Percentiles rank a stretch among this genome's conserved stretches.
phyloP scores from a whole-genome alignment of 2,329 filamentous ascomycete genomes.

The Aspergillus sojae region DNA sequence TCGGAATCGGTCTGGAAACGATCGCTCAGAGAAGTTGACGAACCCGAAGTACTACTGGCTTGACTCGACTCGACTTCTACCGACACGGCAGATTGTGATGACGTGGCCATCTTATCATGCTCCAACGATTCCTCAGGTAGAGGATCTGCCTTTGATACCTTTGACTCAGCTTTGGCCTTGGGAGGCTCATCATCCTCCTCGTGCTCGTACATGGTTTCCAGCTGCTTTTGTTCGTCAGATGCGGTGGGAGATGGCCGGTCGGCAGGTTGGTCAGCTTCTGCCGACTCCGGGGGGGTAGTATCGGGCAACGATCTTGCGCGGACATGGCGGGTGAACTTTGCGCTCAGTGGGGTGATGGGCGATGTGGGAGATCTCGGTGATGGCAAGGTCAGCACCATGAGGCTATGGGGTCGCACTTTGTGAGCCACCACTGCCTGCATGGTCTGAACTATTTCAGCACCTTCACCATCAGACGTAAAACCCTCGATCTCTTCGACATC shows the following conservation, averaged over 20 bases:
- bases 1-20: slow-evolving; percentile 17
- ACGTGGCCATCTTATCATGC: slow-evolving; percentile 22
- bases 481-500: slow-evolving; percentile 74
- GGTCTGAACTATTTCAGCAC: slow-evolving; percentile 47
- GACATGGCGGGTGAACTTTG: slow-evolving; percentile 31
- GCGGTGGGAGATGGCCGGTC: slow-evolving; percentile 28
- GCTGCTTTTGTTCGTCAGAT: slow-evolving; percentile 31
- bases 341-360: slow-evolving; percentile 27
- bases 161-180: background rate
- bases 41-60: slow-evolving; percentile 23
- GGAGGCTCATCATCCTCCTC: slow-evolving; percentile 32
- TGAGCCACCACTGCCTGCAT: slow-evolving; percentile 41
- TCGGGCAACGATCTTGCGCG: slow-evolving; percentile 57
- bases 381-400: slow-evolving; percentile 44
- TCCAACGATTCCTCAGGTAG: slow-evolving; percentile 8
- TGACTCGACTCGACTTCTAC: slow-evolving; percentile 24
- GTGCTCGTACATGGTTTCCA: slow-evolving; percentile 43
- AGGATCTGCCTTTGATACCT: background rate
- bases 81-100: slow-evolving; percentile 22
- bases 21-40: slow-evolving; percentile 26
- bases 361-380: slow-evolving; percentile 32
- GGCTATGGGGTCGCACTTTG: slow-evolving; percentile 46
- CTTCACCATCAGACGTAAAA: slow-evolving; percentile 63
- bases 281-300: slow-evolving; percentile 27
- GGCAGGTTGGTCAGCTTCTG: slow-evolving; percentile 16